These are phyloP conservation scores for Mucor racemosus DNA, from an alignment of 371 early-diverging fungal species.

Conservation along the genomic window DNA sequence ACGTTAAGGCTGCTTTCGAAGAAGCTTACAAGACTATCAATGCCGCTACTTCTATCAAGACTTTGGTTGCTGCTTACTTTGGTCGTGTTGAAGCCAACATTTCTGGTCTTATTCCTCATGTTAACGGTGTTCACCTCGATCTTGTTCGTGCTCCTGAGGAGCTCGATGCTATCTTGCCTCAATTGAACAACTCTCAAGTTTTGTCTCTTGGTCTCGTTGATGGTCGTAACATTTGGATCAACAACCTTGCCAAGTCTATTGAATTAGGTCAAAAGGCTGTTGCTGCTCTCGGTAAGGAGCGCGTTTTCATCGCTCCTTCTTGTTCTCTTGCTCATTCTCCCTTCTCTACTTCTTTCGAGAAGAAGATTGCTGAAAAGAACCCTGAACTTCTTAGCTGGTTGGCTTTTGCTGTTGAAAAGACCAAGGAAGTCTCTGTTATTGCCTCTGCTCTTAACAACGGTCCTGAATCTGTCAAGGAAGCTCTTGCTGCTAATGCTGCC, in stretches of 20 bases:
- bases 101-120: slow-evolving; percentile 66
- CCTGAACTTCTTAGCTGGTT: slow-evolving; percentile 89
- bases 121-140: slow-evolving; percentile 90
- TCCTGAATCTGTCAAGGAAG: slow-evolving; percentile 68
- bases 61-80: slow-evolving; percentile 94
- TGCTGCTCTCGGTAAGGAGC: slow-evolving; percentile 67
- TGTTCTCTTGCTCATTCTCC: slow-evolving; percentile 95
- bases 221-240: slow-evolving; percentile 98
- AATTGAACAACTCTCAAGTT: slow-evolving; percentile 57
- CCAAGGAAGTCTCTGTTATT: slow-evolving; percentile 77
- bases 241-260: slow-evolving; percentile 80
- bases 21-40: slow-evolving; percentile 74
- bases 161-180: slow-evolving; percentile 69
- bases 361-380: slow-evolving; percentile 71
- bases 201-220: slow-evolving; percentile 91
- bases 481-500: slow-evolving; percentile 74
- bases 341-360: slow-evolving; percentile 85
- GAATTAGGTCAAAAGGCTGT: slow-evolving; percentile 72
- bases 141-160: slow-evolving; percentile 88
- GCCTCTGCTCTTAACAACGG: slow-evolving; percentile 75
- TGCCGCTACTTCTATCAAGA: slow-evolving; percentile 61
- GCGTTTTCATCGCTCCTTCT: slow-evolving; percentile 84
- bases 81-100: slow-evolving; percentile 83
- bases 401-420: slow-evolving; percentile 92
- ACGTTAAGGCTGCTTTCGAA: slow-evolving; percentile 53